phyloP scores from a whole-genome alignment of 1,139 yeast species.

The Kodamaea fungicola region DNA sequence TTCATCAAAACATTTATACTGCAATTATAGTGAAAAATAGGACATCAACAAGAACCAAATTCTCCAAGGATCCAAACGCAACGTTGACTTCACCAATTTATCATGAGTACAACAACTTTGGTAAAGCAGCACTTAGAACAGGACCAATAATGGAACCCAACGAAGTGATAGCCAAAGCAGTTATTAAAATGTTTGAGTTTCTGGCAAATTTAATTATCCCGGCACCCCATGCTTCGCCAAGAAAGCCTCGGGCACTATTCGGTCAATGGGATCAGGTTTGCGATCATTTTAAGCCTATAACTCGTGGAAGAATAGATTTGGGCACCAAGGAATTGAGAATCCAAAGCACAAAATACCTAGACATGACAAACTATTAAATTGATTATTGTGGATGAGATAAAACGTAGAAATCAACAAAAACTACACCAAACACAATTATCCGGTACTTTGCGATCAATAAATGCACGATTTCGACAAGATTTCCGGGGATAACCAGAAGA shows the following conservation, averaged over 20 bases:
- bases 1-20: slow-evolving; percentile 6
- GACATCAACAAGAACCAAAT: slow-evolving; percentile 33
- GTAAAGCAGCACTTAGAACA: slow-evolving; percentile 44
- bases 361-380: no score
- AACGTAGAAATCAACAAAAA: no score
- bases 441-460: no score
- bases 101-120: slow-evolving; percentile 48
- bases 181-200: slow-evolving; percentile 7
- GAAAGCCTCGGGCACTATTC: slow-evolving; percentile 19
- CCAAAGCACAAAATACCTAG: no score
- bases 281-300: no score
- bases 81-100: slow-evolving; percentile 53
- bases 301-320: no score
- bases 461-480: no score
- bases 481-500: no score
- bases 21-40: slow-evolving; percentile 35
- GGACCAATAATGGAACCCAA: slow-evolving; percentile 47
- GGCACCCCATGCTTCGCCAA: slow-evolving; percentile 43
- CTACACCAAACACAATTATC: no score
- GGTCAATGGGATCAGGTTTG: no score
- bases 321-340: no score
- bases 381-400: no score
- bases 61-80: slow-evolving; percentile 45
- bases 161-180: slow-evolving; percentile 30
- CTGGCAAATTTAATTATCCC: slow-evolving; percentile 14